These are phyloP conservation scores for Metarhizium humberi DNA, from an alignment of 2,329 filamentous ascomycete species.

Conservation along the genomic window DNA sequence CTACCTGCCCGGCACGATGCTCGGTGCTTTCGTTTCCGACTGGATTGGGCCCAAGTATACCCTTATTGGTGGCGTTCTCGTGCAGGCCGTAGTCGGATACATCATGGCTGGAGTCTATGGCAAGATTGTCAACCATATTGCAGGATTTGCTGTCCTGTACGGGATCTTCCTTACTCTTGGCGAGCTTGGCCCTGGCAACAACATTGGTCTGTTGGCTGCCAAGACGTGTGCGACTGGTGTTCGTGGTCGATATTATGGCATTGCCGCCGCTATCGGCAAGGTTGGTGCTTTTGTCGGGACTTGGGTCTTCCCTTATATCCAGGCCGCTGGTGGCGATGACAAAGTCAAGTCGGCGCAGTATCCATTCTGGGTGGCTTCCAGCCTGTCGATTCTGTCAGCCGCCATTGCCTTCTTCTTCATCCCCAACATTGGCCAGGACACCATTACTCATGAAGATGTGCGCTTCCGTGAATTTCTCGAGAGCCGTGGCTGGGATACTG, in stretches of 20 bases:
- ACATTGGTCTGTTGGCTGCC: slow-evolving; percentile 77
- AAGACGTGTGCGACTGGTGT: slow-evolving; percentile 86
- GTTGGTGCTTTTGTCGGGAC: slow-evolving; percentile 79
- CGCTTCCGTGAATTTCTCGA: slow-evolving; percentile 68
- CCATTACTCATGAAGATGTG: slow-evolving; percentile 68
- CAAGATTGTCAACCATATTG: slow-evolving; percentile 48
- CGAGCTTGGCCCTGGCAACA: slow-evolving; percentile 73
- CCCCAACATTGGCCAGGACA: slow-evolving; percentile 76
- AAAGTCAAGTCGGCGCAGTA: slow-evolving; percentile 61
- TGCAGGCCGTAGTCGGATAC: slow-evolving; percentile 74
- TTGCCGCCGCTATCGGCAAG: slow-evolving; percentile 66
- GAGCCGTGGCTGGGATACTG: slow-evolving; percentile 66
- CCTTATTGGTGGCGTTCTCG: slow-evolving; percentile 58
- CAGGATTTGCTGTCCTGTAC: slow-evolving; percentile 25
- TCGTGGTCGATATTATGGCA: slow-evolving; percentile 62
- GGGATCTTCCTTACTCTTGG: slow-evolving; percentile 29
- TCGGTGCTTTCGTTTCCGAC: slow-evolving; percentile 71
- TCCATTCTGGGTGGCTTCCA: slow-evolving; percentile 79
- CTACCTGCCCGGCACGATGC: slow-evolving; percentile 73
- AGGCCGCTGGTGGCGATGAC: slow-evolving; percentile 40
- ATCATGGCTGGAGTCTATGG: slow-evolving; percentile 78
- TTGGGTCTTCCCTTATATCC: slow-evolving; percentile 57
- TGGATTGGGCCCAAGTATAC: slow-evolving; percentile 69
- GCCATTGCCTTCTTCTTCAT: slow-evolving; percentile 49
- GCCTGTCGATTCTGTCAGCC: slow-evolving; percentile 68